Evolutionary conservation across 768 basidiomycete species (phyloP).

Genomic region (Pleurotus pulmonarius): DNA sequence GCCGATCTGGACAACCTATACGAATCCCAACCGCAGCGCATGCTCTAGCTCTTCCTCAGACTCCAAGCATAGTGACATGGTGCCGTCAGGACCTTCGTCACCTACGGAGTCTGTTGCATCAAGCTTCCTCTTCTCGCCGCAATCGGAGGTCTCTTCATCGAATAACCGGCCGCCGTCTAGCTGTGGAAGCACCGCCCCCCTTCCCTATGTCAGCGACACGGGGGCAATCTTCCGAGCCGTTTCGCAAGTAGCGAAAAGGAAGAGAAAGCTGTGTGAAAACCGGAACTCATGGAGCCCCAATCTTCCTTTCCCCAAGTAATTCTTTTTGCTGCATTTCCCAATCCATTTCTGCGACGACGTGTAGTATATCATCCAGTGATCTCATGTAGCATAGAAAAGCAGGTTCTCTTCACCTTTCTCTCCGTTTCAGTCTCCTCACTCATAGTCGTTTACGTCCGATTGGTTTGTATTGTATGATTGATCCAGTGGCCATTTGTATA

Average conservation of each 20-base stretch:
- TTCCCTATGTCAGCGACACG: neutral
- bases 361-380: too few species aligned
- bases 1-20: conserved; percentile 8
- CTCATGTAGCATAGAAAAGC: too few species aligned
- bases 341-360: too few species aligned
- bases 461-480: too few species aligned
- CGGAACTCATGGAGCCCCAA: conserved; percentile 47
- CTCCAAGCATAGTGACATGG: neutral
- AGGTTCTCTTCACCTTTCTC: too few species aligned
- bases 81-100: conserved; percentile 6
- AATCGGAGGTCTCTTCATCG: conserved; percentile 14
- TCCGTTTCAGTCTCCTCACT: too few species aligned
- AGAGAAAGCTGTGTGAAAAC: conserved; percentile 39
- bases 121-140: conserved; percentile 16
- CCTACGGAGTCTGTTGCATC: conserved; percentile 15
- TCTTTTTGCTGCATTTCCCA: too few species aligned
- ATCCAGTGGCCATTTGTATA: too few species aligned
- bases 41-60: conserved; percentile 10
- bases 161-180: conserved; percentile 14
- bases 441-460: too few species aligned
- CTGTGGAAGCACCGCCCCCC: conserved; percentile 41
- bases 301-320: conserved; percentile 9
- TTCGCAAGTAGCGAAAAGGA: conserved; percentile 43
- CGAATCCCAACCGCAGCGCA: too few species aligned
- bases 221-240: conserved; percentile 28